phyloP scores from a whole-genome alignment of 352 stramenopile species.

The Globisporangium cederbergense region DNA sequence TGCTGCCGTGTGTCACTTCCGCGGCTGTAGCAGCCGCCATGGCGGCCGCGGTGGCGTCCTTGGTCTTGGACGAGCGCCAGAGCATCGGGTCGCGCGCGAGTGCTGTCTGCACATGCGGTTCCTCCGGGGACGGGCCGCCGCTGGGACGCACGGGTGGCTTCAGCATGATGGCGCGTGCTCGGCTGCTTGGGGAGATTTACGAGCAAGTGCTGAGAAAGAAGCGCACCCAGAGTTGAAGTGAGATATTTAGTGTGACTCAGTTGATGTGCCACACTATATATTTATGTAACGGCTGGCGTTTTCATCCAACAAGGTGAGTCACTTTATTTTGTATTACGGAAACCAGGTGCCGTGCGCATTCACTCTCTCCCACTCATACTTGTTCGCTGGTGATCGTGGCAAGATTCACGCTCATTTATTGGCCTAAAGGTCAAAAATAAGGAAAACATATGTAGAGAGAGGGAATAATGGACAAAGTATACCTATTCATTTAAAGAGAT shows the following conservation, averaged over 20 bases:
- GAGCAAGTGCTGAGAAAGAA: background rate
- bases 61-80: constrained; percentile 16
- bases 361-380: background rate
- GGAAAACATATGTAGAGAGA: no score
- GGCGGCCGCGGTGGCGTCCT: background rate
- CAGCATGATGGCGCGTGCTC: background rate
- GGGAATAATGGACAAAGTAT: no score
- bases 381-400: background rate
- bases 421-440: background rate
- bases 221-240: background rate
- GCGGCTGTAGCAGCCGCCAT: background rate
- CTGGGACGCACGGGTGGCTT: background rate
- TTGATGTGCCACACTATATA: background rate
- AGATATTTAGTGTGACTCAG: background rate
- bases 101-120: constrained; percentile 1
- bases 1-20: constrained; percentile 1
- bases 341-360: background rate
- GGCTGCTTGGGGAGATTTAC: constrained; percentile 1
- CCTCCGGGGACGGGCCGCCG: constrained; percentile 8
- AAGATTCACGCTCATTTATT: constrained; percentile 3
- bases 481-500: no score
- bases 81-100: constrained; percentile 13
- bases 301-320: background rate
- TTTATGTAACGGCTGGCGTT: background rate
- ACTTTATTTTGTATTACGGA: background rate